A percentile compares a stretch with the other conserved stretches of the same genome.
Evolutionary conservation across 164 flowering plant species (phyloP).

Genomic region (Paratinospora sagittata): DNA sequence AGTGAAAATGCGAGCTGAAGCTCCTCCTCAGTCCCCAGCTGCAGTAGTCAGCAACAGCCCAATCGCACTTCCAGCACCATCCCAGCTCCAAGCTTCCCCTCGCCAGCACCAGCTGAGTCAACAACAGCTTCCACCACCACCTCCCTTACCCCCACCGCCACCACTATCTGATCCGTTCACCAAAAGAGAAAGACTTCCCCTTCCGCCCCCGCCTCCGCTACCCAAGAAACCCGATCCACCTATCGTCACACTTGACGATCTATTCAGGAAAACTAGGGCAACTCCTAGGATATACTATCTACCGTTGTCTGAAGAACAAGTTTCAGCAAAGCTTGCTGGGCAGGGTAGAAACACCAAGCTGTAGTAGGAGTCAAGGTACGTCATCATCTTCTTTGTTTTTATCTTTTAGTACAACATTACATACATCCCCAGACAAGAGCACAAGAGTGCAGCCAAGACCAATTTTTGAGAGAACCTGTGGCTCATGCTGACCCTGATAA

Average conservation of each 20-base stretch:
- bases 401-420: too few relatives aligned
- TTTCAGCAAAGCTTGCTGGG: constrained; percentile 48
- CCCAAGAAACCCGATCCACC: constrained; percentile 61
- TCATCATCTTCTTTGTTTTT: too few relatives aligned
- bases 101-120: constrained; percentile 38
- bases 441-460: too few relatives aligned
- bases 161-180: constrained; percentile 37
- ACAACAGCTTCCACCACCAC: constrained; percentile 51
- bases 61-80: constrained; percentile 10
- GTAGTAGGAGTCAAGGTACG: constrained; percentile 29
- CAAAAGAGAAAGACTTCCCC: constrained; percentile 40
- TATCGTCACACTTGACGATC: constrained; percentile 73
- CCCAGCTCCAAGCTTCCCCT: constrained; percentile 40
- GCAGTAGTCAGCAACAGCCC: constrained; percentile 11
- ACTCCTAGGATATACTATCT: constrained; percentile 79
- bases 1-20: constrained; percentile 35
- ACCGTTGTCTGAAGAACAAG: constrained; percentile 79
- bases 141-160: constrained; percentile 51
- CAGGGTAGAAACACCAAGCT: constrained; percentile 34
- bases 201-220: constrained; percentile 58
- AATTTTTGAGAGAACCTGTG: too few relatives aligned
- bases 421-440: too few relatives aligned
- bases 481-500: too few relatives aligned
- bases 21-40: constrained; percentile 7
- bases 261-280: constrained; percentile 68